A percentile compares a stretch with the other conserved stretches of the same genome.
phyloP scores from a whole-genome alignment of 257 asterid genomes.

The Plantago major region DNA sequence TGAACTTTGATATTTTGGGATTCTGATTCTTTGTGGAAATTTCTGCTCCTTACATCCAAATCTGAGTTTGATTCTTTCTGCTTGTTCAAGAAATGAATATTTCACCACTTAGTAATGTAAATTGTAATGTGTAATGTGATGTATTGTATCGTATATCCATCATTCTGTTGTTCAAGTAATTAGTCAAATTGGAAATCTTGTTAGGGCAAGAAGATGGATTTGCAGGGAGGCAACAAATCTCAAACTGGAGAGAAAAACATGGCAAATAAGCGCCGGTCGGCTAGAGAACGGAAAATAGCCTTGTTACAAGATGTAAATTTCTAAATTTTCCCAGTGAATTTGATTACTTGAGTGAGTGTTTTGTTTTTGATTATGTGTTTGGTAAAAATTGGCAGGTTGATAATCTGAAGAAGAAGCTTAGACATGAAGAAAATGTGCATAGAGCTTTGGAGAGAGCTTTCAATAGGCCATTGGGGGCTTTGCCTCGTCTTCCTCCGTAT shows the following conservation, averaged over 20 bases:
- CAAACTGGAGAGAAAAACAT: constrained; percentile 28
- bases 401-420: constrained; percentile 75
- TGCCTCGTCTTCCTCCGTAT: constrained; percentile 92
- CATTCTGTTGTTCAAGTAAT: not conserved
- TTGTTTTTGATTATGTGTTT: not conserved
- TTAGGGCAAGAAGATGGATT: constrained; percentile 56
- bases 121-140: not conserved
- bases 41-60: constrained; percentile 10
- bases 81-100: constrained; percentile 19
- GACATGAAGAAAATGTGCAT: constrained; percentile 85
- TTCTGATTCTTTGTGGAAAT: constrained; percentile 13
- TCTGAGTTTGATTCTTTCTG: constrained; percentile 21
- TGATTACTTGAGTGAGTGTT: not conserved
- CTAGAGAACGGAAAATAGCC: constrained; percentile 65
- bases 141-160: not conserved
- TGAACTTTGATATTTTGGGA: constrained; percentile 2
- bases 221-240: constrained; percentile 37
- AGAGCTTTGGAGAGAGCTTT: constrained; percentile 82
- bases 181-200: constrained; percentile 24
- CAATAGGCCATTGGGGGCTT: constrained; percentile 74
- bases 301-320: constrained; percentile 61
- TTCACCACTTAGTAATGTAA: not conserved
- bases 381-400: constrained; percentile 59
- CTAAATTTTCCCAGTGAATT: not conserved
- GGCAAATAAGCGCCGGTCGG: constrained; percentile 34